Evolutionary conservation across 345 rosid species (phyloP).

Genomic region (Camelina laxa): DNA sequence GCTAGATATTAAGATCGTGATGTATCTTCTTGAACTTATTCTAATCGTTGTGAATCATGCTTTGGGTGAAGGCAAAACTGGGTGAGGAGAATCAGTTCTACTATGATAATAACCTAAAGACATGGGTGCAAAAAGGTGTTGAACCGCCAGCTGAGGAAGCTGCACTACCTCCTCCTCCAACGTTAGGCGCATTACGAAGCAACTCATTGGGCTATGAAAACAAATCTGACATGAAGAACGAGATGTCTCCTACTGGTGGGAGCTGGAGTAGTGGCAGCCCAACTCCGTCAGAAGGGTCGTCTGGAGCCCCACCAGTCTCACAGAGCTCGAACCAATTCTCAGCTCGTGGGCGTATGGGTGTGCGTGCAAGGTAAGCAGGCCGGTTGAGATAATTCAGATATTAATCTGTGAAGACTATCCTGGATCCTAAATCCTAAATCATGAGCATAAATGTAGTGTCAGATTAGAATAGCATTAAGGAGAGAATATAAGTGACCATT

Average conservation of each 20-base stretch:
- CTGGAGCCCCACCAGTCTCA: constrained; percentile 85
- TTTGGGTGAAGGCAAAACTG: constrained; percentile 80
- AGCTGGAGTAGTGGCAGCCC: constrained; percentile 57
- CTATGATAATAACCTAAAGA: constrained; percentile 90
- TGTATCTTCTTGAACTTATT: constrained; percentile 26
- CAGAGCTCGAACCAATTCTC: constrained; percentile 81
- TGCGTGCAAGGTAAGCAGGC: constrained; percentile 73
- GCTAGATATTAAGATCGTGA: constrained; percentile 13
- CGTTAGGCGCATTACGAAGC: constrained; percentile 64
- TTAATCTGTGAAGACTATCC: not conserved
- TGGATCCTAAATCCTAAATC: not conserved
- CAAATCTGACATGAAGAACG: constrained; percentile 47
- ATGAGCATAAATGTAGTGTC: too few species aligned
- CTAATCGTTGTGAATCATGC: constrained; percentile 37
- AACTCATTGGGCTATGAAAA: constrained; percentile 68
- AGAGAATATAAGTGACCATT: not conserved
- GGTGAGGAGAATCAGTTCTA: constrained; percentile 89
- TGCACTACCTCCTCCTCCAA: constrained; percentile 89
- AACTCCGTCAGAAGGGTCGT: constrained; percentile 56
- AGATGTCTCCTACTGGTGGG: constrained; percentile 57
- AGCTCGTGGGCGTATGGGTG: constrained; percentile 87
- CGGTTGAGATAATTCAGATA: not conserved
- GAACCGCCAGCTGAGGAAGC: constrained; percentile 86
- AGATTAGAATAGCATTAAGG: constrained; percentile 21
- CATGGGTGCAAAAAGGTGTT: constrained; percentile 99